Evolutionary conservation across 306 rosid genomes (phyloP).

Genomic region (Begonia peltatifolia): DNA sequence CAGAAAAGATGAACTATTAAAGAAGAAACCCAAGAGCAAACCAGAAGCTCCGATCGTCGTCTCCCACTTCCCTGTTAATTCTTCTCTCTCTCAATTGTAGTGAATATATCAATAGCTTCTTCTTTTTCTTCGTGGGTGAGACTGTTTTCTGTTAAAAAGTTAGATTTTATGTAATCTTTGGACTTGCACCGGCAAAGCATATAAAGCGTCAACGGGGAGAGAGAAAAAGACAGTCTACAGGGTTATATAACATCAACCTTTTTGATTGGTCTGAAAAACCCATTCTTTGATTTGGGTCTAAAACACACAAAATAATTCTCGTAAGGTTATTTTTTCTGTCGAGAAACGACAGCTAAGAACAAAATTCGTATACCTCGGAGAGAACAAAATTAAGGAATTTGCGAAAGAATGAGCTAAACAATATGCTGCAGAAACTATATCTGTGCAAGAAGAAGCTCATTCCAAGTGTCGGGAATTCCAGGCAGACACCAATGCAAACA

Average conservation of each 20-base stretch:
- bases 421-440: slow-evolving; percentile 19
- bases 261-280: too few relatives aligned
- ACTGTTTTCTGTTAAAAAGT: too few relatives aligned
- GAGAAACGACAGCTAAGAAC: too few relatives aligned
- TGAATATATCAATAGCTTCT: neutral
- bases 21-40: neutral
- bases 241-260: too few relatives aligned
- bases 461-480: slow-evolving; percentile 90
- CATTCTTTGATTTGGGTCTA: too few relatives aligned
- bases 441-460: slow-evolving; percentile 75
- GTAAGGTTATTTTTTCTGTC: too few relatives aligned
- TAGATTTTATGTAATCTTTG: too few relatives aligned
- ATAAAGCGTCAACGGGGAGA: too few relatives aligned
- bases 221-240: too few relatives aligned
- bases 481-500: slow-evolving; percentile 97
- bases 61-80: slow-evolving; percentile 7
- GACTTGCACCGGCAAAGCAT: too few relatives aligned
- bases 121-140: neutral
- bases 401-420: neutral
- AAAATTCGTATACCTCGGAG: neutral
- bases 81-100: slow-evolving; percentile 9
- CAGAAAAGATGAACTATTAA: neutral
- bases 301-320: too few relatives aligned
- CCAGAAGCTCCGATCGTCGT: slow-evolving; percentile 3
- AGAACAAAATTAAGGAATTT: slow-evolving; percentile 2